phyloP scores from a whole-genome alignment of 768 basidiomycete genomes.

The Cytidiella melzeri region DNA sequence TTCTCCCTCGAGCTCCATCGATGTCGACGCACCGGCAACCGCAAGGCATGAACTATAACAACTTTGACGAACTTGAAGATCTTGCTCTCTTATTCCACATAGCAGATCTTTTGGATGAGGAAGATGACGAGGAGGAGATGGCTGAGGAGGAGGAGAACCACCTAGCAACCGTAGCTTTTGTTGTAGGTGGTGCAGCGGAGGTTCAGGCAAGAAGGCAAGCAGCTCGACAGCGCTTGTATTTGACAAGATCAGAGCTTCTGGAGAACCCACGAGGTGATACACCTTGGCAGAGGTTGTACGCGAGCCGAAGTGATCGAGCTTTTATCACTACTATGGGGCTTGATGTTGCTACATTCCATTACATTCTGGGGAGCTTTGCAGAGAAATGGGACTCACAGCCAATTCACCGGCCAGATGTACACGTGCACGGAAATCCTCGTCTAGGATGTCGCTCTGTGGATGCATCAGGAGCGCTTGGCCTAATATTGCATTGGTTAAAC shows the following conservation, averaged over 20 bases:
- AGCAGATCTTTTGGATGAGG: too few relatives aligned
- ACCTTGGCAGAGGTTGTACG: conserved; percentile 32
- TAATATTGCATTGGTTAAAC: conserved; percentile 35
- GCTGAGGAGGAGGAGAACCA: not conserved
- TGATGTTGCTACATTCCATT: conserved; percentile 29
- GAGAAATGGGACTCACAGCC: conserved; percentile 4
- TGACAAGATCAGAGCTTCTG: conserved; percentile 26
- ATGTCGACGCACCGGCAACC: too few relatives aligned
- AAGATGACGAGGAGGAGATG: too few relatives aligned
- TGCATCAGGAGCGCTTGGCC: conserved; percentile 34
- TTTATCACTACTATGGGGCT: conserved; percentile 37
- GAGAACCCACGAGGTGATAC: conserved; percentile 28
- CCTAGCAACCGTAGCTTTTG: not conserved
- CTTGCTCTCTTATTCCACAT: too few relatives aligned
- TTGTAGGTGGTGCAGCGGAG: not conserved
- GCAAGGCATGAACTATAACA: too few relatives aligned
- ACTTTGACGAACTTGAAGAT: too few relatives aligned
- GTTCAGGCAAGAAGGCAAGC: not conserved
- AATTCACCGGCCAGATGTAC: conserved; percentile 28
- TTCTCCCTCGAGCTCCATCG: too few relatives aligned
- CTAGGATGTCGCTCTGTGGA: conserved; percentile 26
- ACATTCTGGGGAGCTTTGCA: conserved; percentile 31
- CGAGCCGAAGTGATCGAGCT: conserved; percentile 28
- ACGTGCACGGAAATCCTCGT: conserved; percentile 18
- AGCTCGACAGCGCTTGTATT: conserved; percentile 22